Percentiles rank a stretch among this genome's conserved stretches.
phyloP scores from a whole-genome alignment of 345 rosid genomes.

The Microthlaspi erraticum region DNA sequence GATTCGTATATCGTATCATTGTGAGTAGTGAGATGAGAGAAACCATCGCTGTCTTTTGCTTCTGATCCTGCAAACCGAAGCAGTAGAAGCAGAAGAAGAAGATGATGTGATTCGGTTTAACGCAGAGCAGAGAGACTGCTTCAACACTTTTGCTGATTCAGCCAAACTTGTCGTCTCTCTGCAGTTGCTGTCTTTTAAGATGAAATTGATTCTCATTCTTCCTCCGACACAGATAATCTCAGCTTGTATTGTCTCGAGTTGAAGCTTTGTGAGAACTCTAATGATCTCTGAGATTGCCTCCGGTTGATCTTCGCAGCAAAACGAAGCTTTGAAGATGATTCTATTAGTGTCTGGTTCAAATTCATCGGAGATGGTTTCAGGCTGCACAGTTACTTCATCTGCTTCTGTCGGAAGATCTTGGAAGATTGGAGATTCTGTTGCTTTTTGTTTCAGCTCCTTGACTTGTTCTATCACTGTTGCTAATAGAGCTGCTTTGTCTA shows the following conservation, averaged over 20 bases:
- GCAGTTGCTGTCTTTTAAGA: slow-evolving; percentile 47
- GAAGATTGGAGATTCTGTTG: slow-evolving; percentile 57
- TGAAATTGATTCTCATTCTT: slow-evolving; percentile 63
- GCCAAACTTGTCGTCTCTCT: not conserved
- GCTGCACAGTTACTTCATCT: slow-evolving; percentile 70
- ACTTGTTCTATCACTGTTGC: slow-evolving; percentile 76
- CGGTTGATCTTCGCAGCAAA: slow-evolving; percentile 88
- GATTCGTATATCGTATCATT: slow-evolving; percentile 17
- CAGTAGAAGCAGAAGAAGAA: slow-evolving; percentile 48
- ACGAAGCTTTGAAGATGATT: slow-evolving; percentile 59
- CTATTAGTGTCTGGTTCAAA: slow-evolving; percentile 19
- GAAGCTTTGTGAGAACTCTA: slow-evolving; percentile 56
- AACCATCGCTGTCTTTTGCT: slow-evolving; percentile 93
- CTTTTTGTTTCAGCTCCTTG: slow-evolving; percentile 71
- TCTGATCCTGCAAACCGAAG: slow-evolving; percentile 61
- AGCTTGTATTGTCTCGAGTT: slow-evolving; percentile 58
- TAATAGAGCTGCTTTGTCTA: slow-evolving; percentile 91
- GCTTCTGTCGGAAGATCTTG: slow-evolving; percentile 65
- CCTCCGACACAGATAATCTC: slow-evolving; percentile 78
- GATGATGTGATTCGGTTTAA: slow-evolving; percentile 49
- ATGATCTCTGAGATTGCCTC: slow-evolving; percentile 73
- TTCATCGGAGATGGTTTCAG: slow-evolving; percentile 34
- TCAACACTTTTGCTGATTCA: slow-evolving; percentile 47
- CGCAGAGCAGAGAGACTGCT: slow-evolving; percentile 55
- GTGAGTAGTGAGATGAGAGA: slow-evolving; percentile 54